phyloP scores from a whole-genome alignment of 768 basidiomycete species.

The Tylopilus subfusipes region DNA sequence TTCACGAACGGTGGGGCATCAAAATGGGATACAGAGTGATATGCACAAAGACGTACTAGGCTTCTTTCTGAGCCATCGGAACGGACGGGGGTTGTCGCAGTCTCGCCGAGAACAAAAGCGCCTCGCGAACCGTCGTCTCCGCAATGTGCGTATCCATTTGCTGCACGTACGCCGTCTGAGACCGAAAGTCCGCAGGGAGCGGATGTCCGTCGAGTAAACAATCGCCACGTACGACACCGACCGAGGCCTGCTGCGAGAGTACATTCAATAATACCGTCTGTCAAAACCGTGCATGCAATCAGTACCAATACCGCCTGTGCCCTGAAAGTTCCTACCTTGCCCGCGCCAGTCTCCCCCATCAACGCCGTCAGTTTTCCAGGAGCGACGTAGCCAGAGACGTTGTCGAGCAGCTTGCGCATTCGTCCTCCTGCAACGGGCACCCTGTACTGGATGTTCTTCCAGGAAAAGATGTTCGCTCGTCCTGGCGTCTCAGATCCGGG shows the following conservation, averaged over 20 bases:
- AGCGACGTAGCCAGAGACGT: constrained; percentile 47
- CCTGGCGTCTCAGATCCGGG: constrained; percentile 14
- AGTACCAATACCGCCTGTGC: background rate
- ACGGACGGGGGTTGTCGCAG: constrained; percentile 71
- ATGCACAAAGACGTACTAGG: constrained; percentile 50
- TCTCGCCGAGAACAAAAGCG: constrained; percentile 73
- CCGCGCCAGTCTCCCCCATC: constrained; percentile 43
- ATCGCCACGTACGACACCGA: background rate
- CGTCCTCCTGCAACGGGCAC: constrained; percentile 26
- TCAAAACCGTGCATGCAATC: background rate
- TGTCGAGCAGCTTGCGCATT: constrained; percentile 38
- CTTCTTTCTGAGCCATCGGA: constrained; percentile 67
- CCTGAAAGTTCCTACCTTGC: constrained; percentile 19
- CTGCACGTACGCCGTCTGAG: constrained; percentile 56
- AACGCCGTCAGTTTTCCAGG: constrained; percentile 51
- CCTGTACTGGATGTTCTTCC: constrained; percentile 66
- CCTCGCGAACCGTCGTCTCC: constrained; percentile 75
- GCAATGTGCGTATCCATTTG: constrained; percentile 81
- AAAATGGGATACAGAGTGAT: background rate
- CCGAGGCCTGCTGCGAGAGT: constrained; percentile 18
- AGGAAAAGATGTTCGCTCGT: constrained; percentile 68
- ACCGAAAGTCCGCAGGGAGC: constrained; percentile 54
- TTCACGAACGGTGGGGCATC: background rate
- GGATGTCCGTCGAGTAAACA: constrained; percentile 44
- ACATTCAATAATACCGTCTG: constrained; percentile 60